A percentile compares a stretch with the other conserved stretches of the same genome.
These are phyloP conservation scores for Eucalyptus albens DNA, from an alignment of 345 rosid species.

Conservation along the genomic window DNA sequence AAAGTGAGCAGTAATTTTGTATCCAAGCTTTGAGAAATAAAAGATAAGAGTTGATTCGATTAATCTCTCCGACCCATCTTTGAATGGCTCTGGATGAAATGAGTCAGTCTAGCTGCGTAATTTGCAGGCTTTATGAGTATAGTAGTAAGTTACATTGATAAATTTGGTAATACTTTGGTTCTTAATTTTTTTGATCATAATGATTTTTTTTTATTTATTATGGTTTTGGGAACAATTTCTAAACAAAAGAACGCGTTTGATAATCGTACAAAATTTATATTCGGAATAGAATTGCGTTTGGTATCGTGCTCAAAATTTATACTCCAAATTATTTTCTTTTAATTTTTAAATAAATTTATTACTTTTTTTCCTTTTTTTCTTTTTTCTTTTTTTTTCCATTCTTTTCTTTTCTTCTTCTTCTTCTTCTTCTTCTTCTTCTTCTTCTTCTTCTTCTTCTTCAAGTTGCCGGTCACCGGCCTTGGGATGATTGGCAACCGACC, in stretches of 20 bases:
- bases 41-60: not conserved
- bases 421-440: too few relatives aligned
- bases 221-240: too few relatives aligned
- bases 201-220: too few relatives aligned
- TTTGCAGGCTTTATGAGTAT: not conserved
- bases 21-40: not conserved
- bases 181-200: too few relatives aligned
- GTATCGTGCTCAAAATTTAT: too few relatives aligned
- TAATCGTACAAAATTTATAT: rapidly evolving
- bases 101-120: not conserved
- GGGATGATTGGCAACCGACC: too few relatives aligned
- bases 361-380: too few relatives aligned
- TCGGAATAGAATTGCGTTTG: rapidly evolving
- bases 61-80: not conserved
- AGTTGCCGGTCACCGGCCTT: rapidly evolving
- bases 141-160: not conserved
- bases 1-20: not conserved
- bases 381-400: rapidly evolving
- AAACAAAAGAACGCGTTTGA: rapidly evolving
- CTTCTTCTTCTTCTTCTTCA: too few relatives aligned
- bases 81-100: not conserved
- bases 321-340: too few relatives aligned
- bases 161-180: too few relatives aligned
- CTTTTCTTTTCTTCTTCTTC: too few relatives aligned
- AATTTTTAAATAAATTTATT: too few relatives aligned